Evolutionary conservation across 2,329 filamentous ascomycete genomes (phyloP).

Genomic region (Cladosporium sp.): DNA sequence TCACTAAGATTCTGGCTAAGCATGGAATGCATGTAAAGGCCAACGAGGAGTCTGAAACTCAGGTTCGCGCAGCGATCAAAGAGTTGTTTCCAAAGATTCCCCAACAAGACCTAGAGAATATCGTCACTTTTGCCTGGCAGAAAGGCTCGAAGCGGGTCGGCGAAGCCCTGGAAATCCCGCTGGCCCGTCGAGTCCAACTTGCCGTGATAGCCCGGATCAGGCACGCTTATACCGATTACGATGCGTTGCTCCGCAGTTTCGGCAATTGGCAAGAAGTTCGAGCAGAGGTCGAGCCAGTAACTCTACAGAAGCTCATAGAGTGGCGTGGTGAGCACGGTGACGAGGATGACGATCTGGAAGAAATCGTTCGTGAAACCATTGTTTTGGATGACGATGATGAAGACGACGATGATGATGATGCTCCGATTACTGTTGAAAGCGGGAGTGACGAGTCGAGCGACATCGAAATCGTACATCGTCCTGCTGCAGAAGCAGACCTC

Average conservation of each 20-base stretch:
- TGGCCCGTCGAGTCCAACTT: slow-evolving; percentile 55
- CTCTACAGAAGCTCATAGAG: slow-evolving; percentile 53
- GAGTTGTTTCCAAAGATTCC: slow-evolving; percentile 62
- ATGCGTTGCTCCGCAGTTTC: slow-evolving; percentile 50
- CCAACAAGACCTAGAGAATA: slow-evolving; percentile 51
- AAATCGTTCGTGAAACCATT: slow-evolving; percentile 60
- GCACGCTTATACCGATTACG: slow-evolving; percentile 59
- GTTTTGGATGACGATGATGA: slow-evolving; percentile 60
- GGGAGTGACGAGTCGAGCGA: slow-evolving; percentile 22
- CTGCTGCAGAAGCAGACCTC: slow-evolving; percentile 23
- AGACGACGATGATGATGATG: slow-evolving; percentile 40
- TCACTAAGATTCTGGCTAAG: slow-evolving; percentile 34
- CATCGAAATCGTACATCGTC: slow-evolving; percentile 26
- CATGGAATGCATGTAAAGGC: slow-evolving; percentile 21
- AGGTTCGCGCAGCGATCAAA: slow-evolving; percentile 54
- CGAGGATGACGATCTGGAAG: slow-evolving; percentile 47
- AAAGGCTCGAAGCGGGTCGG: slow-evolving; percentile 56
- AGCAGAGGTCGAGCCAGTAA: slow-evolving; percentile 49
- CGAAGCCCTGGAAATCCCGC: slow-evolving; percentile 48
- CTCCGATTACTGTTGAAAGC: slow-evolving; percentile 4
- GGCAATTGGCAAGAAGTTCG: slow-evolving; percentile 51
- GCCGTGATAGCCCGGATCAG: slow-evolving; percentile 59
- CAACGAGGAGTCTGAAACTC: slow-evolving; percentile 33
- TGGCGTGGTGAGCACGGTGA: slow-evolving; percentile 57
- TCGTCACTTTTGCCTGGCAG: slow-evolving; percentile 57